Evolutionary conservation across 2,329 filamentous ascomycete species (phyloP).

Genomic region (Penicillium verrucosum): DNA sequence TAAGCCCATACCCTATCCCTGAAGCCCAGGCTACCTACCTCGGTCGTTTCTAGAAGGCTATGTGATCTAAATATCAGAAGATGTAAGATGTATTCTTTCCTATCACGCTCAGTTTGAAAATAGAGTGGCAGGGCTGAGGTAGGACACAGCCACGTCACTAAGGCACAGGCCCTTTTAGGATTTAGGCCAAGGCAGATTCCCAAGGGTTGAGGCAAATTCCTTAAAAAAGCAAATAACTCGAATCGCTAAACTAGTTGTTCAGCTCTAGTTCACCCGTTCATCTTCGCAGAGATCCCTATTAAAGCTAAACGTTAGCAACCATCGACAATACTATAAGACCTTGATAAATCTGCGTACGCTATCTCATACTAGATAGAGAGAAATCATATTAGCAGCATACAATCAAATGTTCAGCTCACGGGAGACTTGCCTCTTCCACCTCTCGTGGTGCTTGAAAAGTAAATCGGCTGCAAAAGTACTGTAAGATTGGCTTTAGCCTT

Average conservation of each 20-base stretch:
- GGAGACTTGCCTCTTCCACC: not conserved
- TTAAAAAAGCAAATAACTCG: not conserved
- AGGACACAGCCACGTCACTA: not conserved
- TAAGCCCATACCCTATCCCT: not conserved
- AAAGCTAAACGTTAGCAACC: not conserved
- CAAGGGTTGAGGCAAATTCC: not conserved
- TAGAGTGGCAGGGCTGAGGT: not conserved
- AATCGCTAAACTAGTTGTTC: not conserved
- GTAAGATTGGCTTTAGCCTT: not conserved
- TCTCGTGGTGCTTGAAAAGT: not conserved
- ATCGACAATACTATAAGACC: not conserved
- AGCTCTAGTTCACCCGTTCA: not conserved
- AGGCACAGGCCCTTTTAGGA: too few relatives aligned
- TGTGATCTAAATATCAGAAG: not conserved
- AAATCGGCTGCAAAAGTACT: not conserved
- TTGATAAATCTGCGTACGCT: not conserved
- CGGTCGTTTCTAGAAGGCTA: not conserved
- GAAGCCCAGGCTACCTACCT: not conserved
- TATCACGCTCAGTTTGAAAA: not conserved
- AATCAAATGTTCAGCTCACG: not conserved
- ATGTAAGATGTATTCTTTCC: not conserved
- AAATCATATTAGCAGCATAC: not conserved
- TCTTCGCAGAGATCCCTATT: not conserved
- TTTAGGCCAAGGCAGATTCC: not conserved
- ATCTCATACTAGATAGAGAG: not conserved